phyloP scores from a whole-genome alignment of 140 eudicot genomes.

The Flaveria floridana region DNA sequence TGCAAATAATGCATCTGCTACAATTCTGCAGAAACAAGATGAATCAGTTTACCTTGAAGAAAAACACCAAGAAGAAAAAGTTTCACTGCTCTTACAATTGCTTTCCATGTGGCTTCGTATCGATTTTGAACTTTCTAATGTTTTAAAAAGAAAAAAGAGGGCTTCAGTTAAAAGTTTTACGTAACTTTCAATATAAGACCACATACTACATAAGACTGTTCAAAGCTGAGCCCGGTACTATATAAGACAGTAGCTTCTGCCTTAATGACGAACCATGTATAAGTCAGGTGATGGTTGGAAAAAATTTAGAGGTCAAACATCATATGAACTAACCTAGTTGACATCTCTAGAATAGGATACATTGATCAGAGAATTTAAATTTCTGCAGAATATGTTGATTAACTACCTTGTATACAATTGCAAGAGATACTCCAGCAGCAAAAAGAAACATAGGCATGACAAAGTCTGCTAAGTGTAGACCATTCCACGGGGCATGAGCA shows the following conservation, averaged over 20 bases:
- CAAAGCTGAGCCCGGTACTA: too few relatives aligned
- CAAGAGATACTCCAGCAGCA: conserved; percentile 72
- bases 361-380: conserved; percentile 4
- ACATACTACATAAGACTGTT: too few relatives aligned
- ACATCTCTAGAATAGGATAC: conserved; percentile 2
- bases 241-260: too few relatives aligned
- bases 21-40: neutral
- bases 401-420: conserved; percentile 64
- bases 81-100: conserved; percentile 47
- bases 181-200: too few relatives aligned
- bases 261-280: too few relatives aligned
- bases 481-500: conserved; percentile 79
- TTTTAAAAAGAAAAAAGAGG: conserved; percentile 28
- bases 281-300: too few relatives aligned
- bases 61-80: conserved; percentile 71
- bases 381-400: conserved; percentile 15
- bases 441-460: conserved; percentile 89
- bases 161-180: too few relatives aligned
- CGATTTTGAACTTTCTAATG: conserved; percentile 58
- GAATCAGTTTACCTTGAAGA: conserved; percentile 62
- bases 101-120: conserved; percentile 64
- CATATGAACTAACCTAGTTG: conserved; percentile 12
- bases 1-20: conserved; percentile 11
- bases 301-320: neutral
- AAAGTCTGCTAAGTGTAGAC: conserved; percentile 72